Conservation (phyloP, 805 yeast species). For the Hemisphaericaspora nanyangensis region DNA sequence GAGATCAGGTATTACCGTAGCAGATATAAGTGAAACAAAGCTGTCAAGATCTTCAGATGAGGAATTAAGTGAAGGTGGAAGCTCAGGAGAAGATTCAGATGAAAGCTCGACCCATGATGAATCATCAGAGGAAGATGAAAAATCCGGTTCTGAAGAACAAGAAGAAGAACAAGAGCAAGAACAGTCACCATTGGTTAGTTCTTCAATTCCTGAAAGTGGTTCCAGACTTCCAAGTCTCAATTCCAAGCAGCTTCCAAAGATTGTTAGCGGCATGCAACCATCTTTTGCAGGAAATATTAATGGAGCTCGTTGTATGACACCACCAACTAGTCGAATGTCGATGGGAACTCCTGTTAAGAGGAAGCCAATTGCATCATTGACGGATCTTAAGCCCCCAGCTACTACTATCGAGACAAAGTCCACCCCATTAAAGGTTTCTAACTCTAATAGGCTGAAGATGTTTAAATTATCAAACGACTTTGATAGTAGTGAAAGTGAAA, state of each 20-base stretch:
- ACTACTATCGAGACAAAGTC: slow-evolving; percentile 9
- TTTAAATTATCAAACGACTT: slow-evolving; percentile 1
- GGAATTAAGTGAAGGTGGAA: not conserved
- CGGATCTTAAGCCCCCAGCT: slow-evolving; percentile 7
- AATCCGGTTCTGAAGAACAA: not conserved
- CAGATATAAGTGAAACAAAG: no score
- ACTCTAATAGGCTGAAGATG: not conserved
- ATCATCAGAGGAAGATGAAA: not conserved
- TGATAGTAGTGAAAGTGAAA: not conserved
- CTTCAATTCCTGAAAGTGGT: no score
- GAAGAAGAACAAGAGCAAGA: not conserved
- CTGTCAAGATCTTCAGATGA: no score
- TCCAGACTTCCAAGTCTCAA: no score
- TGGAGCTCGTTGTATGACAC: no score
- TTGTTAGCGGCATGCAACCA: no score
- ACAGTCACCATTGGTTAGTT: not conserved
- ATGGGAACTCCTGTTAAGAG: not conserved
- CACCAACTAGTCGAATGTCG: no score
- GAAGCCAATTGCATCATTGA: slow-evolving; percentile 2
- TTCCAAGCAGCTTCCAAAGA: not conserved
- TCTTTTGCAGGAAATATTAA: no score
- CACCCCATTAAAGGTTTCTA: not conserved
- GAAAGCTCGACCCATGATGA: not conserved
- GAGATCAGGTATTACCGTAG: no score
- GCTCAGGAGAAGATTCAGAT: slow-evolving; percentile 1